A percentile compares a stretch with the other conserved stretches of the same genome.
phyloP scores from a whole-genome alignment of 495 filamentous ascomycete genomes.

The Trichoderma gamsii region DNA sequence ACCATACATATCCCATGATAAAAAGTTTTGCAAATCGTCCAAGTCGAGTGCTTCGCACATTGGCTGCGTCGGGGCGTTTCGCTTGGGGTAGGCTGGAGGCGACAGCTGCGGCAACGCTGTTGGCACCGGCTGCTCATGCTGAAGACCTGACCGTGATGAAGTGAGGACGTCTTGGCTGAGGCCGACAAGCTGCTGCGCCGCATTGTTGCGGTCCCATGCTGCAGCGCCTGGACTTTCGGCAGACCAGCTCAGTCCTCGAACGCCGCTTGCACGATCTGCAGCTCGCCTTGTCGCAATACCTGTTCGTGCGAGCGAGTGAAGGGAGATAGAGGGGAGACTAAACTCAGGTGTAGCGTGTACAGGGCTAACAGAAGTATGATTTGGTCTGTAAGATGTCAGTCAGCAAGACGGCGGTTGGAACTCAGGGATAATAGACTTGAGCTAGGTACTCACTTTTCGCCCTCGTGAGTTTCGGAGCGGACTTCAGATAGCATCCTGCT shows the following conservation, averaged over 20 bases:
- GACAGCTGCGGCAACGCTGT: background rate
- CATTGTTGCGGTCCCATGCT: conserved; percentile 11
- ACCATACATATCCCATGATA: conserved; percentile 14
- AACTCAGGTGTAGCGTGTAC: background rate
- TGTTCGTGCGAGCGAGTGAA: conserved; percentile 7
- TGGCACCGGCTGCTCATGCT: background rate
- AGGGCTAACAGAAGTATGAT: background rate
- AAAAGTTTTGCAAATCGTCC: conserved; percentile 15
- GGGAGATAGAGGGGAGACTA: background rate
- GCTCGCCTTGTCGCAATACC: conserved; percentile 2
- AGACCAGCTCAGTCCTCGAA: conserved; percentile 3
- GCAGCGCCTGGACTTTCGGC: background rate
- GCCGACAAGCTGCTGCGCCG: conserved; percentile 14
- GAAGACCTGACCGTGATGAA: background rate
- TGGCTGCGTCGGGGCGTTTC: background rate
- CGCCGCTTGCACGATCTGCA: background rate
- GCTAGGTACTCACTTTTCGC: conserved; percentile 7
- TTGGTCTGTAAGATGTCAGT: background rate
- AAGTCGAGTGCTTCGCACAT: conserved; percentile 15
- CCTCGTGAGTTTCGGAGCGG: background rate
- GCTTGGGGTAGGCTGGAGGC: background rate
- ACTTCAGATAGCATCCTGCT: conserved; percentile 3
- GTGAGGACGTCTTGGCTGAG: conserved; percentile 4
- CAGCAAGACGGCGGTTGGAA: background rate
- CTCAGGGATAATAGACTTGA: background rate